phyloP scores from a whole-genome alignment of 1,284 basidiomycete species.

The Cryptococcus hybrid region DNA sequence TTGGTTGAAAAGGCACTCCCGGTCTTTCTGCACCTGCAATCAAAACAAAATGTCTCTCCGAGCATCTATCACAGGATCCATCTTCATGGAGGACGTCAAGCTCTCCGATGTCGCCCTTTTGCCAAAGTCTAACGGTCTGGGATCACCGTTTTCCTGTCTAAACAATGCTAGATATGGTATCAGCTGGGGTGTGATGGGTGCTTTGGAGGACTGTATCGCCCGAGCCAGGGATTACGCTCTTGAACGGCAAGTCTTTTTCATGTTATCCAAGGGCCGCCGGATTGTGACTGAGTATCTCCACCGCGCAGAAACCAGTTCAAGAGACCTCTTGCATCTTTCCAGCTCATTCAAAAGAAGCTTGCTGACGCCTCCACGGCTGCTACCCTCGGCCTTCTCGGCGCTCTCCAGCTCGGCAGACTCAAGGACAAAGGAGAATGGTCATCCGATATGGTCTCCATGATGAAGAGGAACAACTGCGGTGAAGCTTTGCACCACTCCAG shows the following conservation, averaged over 20 bases:
- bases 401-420: constrained; percentile 75
- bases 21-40: constrained; percentile 86
- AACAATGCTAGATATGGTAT: constrained; percentile 91
- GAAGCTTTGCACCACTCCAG: constrained; percentile 82
- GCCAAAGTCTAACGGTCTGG: constrained; percentile 70
- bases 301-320: constrained; percentile 69
- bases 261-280: neutral
- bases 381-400: constrained; percentile 76
- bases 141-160: constrained; percentile 83
- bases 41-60: constrained; percentile 91
- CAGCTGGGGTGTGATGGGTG: constrained; percentile 90
- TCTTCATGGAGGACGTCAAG: constrained; percentile 85
- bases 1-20: constrained; percentile 79
- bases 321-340: constrained; percentile 88
- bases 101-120: constrained; percentile 70
- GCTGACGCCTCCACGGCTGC: constrained; percentile 87
- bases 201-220: constrained; percentile 85
- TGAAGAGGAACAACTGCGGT: constrained; percentile 95
- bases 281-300: neutral
- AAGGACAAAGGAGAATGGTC: constrained; percentile 78
- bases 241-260: constrained; percentile 58
- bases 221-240: constrained; percentile 81
- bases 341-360: constrained; percentile 95
- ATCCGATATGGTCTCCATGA: constrained; percentile 91
- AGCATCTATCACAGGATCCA: constrained; percentile 85